Evolutionary conservation across 805 yeast species (phyloP).

Genomic region (Ogataea degrootiae): DNA sequence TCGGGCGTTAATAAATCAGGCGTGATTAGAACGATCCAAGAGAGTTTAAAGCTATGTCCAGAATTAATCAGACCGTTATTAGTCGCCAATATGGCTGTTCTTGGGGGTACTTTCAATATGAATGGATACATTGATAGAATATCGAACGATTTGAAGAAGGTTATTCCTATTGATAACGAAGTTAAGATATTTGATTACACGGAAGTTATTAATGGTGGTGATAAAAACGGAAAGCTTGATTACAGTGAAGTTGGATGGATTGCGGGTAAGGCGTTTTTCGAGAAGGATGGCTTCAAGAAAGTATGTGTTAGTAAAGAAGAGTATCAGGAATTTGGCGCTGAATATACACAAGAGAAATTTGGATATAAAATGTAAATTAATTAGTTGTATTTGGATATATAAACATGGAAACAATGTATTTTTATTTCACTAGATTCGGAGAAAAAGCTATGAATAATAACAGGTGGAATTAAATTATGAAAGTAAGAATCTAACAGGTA

Average conservation of each 20-base stretch:
- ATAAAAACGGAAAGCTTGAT: slow-evolving; percentile 27
- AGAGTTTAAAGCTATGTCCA: slow-evolving; percentile 66
- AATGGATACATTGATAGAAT: slow-evolving; percentile 65
- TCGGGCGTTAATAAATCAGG: slow-evolving; percentile 78
- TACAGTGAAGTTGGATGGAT: slow-evolving; percentile 46
- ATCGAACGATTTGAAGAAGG: slow-evolving; percentile 55
- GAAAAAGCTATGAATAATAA: too few species aligned
- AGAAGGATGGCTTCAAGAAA: slow-evolving; percentile 40
- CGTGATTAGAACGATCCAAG: slow-evolving; percentile 62
- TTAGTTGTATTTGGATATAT: too few species aligned
- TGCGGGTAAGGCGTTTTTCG: slow-evolving; percentile 47
- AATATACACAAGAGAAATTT: slow-evolving; percentile 31
- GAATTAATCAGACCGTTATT: slow-evolving; percentile 69
- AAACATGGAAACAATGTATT: background rate
- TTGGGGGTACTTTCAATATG: slow-evolving; percentile 78
- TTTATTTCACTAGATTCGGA: background rate
- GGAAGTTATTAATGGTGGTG: background rate
- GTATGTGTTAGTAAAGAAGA: slow-evolving; percentile 71
- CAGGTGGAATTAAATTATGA: too few species aligned
- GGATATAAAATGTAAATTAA: slow-evolving; percentile 15
- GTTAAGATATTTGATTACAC: slow-evolving; percentile 41
- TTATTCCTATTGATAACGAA: slow-evolving; percentile 67
- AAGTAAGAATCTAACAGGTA: too few species aligned
- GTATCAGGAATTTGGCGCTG: slow-evolving; percentile 78
- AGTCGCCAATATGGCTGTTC: slow-evolving; percentile 70